Evolutionary conservation across 2,329 filamentous ascomycete species (phyloP).

Genomic region (Microdochium paspali): DNA sequence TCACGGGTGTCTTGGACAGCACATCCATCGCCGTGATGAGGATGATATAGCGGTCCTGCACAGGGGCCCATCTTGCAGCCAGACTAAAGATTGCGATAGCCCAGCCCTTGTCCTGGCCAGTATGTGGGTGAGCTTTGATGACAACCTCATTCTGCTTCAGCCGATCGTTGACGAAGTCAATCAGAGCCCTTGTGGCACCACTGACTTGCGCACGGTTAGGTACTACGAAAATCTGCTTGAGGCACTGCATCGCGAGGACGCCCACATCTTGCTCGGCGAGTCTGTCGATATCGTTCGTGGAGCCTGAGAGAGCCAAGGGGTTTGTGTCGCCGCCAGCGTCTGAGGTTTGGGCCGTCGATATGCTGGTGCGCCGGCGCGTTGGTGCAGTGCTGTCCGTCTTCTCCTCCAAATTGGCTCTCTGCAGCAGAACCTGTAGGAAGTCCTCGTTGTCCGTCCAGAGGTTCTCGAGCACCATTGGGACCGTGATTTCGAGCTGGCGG

Average conservation of each 20-base stretch:
- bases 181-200: slow-evolving; percentile 60
- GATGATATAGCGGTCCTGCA: slow-evolving; percentile 90
- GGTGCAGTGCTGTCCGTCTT: slow-evolving; percentile 56
- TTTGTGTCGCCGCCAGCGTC: slow-evolving; percentile 57
- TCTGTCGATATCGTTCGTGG: slow-evolving; percentile 79
- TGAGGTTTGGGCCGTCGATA: slow-evolving; percentile 65
- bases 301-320: slow-evolving; percentile 65
- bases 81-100: slow-evolving; percentile 73
- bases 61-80: slow-evolving; percentile 78
- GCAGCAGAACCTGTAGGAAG: slow-evolving; percentile 58
- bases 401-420: slow-evolving; percentile 59
- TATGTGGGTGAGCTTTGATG: slow-evolving; percentile 37
- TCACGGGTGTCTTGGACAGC: slow-evolving; percentile 57
- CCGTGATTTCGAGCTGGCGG: slow-evolving; percentile 66
- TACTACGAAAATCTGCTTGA: slow-evolving; percentile 76
- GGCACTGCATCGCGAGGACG: slow-evolving; percentile 72
- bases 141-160: slow-evolving; percentile 41
- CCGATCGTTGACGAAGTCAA: slow-evolving; percentile 63
- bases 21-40: slow-evolving; percentile 73
- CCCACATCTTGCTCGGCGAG: slow-evolving; percentile 84
- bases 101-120: slow-evolving; percentile 55
- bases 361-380: slow-evolving; percentile 62
- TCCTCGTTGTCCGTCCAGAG: slow-evolving; percentile 67
- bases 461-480: slow-evolving; percentile 82
- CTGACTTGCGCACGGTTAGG: slow-evolving; percentile 79